Base-by-base conservation (phyloP, 805 yeast species). In the Saccharomycopsis sp. region DNA sequence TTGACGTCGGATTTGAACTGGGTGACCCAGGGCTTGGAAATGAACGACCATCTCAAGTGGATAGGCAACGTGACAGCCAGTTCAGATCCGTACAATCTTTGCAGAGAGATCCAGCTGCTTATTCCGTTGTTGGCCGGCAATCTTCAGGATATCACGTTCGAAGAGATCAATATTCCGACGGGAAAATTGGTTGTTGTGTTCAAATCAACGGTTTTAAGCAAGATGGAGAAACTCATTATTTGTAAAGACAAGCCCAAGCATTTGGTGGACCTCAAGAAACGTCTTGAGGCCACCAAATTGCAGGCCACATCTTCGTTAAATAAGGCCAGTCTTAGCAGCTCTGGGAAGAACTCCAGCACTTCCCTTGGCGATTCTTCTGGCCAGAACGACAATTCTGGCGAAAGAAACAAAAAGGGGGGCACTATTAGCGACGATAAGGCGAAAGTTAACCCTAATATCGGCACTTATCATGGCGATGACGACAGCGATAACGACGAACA, bases 21-120 rank as follows among this genome's bases (percentile, higher is more conserved):
- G 56, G 55, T 59, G 9, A 56, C 53, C 17, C 67, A 67, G 20
- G 58, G 63, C 2, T 63, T 56, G 3, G 76, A 73, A 58, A 80
- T 80, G 57, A 87, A 63, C 93, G 98, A 98, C 84, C 96, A 44
- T 85, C 93, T 5, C 77, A 91, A 58, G 82, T 93, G 69, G 68
- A 72, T 65, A 53, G 68, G 56, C 64, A 62, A 64, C 2, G 70
- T 67, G 52, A 70, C 64, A 34, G 60, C 58, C 52, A 44, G 64
- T 2, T 73, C 71, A n/a, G 63, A 81, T 20, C 78, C 82, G 2
- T 81, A 85, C 23, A 90, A 89, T 66, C 71, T 93, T 24, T 97
- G 97, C 3, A 97, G 92, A 70, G 99, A 93, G 70, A 91, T 94
- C 1, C 86, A 96, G 63, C 75, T 82, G 17, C 90, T 91, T 3